phyloP scores from a whole-genome alignment of 1,284 basidiomycete genomes.

The Tilletia indica region DNA sequence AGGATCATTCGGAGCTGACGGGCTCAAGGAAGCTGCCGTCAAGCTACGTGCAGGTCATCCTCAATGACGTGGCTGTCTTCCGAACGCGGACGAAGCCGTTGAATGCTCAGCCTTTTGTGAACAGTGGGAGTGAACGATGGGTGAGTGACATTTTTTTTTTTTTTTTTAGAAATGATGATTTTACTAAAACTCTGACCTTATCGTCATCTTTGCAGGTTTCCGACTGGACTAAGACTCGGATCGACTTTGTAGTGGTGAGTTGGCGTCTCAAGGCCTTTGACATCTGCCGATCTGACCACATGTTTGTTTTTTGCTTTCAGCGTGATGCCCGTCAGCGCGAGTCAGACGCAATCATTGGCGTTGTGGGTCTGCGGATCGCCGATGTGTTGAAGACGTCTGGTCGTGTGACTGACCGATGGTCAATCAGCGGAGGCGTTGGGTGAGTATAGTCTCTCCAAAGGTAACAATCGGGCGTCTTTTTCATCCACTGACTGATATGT shows the following conservation, averaged over 20 bases:
- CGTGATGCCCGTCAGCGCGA: conserved; percentile 44
- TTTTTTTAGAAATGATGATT: too few species aligned
- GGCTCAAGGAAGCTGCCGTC: conserved; percentile 34
- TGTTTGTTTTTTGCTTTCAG: neutral
- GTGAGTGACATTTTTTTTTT: conserved; percentile 17
- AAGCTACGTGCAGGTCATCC: conserved; percentile 47
- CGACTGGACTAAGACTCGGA: conserved; percentile 16
- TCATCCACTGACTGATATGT: conserved; percentile 8
- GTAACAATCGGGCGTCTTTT: neutral
- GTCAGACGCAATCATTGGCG: conserved; percentile 43
- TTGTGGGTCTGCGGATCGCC: conserved; percentile 37
- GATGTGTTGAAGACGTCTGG: conserved; percentile 38
- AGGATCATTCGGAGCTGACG: neutral
- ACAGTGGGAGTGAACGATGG: conserved; percentile 46
- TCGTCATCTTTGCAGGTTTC: conserved; percentile 1
- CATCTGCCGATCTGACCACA: too few species aligned
- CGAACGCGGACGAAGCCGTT: conserved; percentile 44
- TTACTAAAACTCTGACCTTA: too few species aligned
- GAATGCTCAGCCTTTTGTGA: conserved; percentile 48
- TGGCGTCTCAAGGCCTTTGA: too few species aligned
- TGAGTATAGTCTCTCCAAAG: neutral
- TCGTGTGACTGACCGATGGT: conserved; percentile 37
- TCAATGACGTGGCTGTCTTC: conserved; percentile 52
- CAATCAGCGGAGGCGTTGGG: conserved; percentile 27
- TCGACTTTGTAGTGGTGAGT: conserved; percentile 20